Evolutionary conservation across 192 early-diverging fungal species (phyloP).

Genomic region (Gaertneriomyces sp.): DNA sequence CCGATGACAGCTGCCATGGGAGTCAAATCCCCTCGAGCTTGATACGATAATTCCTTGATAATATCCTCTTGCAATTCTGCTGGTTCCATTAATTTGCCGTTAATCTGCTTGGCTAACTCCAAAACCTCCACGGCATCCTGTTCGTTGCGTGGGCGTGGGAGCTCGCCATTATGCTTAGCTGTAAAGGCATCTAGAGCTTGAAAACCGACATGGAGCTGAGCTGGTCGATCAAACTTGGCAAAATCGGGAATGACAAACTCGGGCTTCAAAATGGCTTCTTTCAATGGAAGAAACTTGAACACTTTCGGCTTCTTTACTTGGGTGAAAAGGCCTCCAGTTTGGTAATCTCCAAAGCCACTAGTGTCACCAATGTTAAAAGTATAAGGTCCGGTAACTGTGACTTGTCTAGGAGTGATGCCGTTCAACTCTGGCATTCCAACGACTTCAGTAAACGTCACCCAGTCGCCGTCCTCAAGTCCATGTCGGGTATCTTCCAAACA

Average conservation of each 20-base stretch:
- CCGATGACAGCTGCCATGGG: slow-evolving; percentile 97
- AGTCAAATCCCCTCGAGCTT: slow-evolving; percentile 84
- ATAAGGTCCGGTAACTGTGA: slow-evolving; percentile 86
- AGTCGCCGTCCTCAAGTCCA: slow-evolving; percentile 96
- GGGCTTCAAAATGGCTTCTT: slow-evolving; percentile 72
- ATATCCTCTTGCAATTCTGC: slow-evolving; percentile 76
- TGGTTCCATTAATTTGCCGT: slow-evolving; percentile 59
- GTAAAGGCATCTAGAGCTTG: slow-evolving; percentile 86
- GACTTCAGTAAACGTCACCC: slow-evolving; percentile 90
- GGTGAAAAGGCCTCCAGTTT: slow-evolving; percentile 83
- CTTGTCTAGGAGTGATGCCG: slow-evolving; percentile 65
- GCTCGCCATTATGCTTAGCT: slow-evolving; percentile 52
- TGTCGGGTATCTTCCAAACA: slow-evolving; percentile 96
- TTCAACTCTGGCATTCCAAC: slow-evolving; percentile 92
- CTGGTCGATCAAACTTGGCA: slow-evolving; percentile 97
- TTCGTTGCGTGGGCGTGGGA: slow-evolving; percentile 84
- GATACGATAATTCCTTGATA: slow-evolving; percentile 80
- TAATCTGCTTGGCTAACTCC: slow-evolving; percentile 67
- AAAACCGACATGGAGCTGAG: slow-evolving; percentile 88
- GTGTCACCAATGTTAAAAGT: slow-evolving; percentile 97
- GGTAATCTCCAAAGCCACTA: slow-evolving; percentile 67
- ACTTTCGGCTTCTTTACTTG: slow-evolving; percentile 92
- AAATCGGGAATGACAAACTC: slow-evolving; percentile 89
- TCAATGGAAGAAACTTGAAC: slow-evolving; percentile 73
- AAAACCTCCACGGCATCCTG: slow-evolving; percentile 81